These are phyloP conservation scores for Anisodus acutangulus DNA, from an alignment of 257 asterid genomes.

Conservation along the genomic window DNA sequence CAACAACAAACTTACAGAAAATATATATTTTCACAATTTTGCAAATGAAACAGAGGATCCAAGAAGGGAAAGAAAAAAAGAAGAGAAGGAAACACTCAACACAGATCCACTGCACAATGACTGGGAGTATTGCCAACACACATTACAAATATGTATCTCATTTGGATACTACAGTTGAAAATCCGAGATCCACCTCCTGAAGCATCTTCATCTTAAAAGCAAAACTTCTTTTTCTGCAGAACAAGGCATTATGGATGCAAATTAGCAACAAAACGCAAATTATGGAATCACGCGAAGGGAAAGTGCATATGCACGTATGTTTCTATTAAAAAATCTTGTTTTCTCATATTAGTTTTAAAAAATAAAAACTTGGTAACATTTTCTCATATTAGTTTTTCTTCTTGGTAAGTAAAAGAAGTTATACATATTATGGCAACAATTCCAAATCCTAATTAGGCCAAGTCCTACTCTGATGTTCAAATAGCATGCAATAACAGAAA, in stretches of 20 bases:
- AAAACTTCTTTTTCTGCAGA: conserved; percentile 77
- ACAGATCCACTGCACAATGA: conserved; percentile 23
- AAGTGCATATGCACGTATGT: background rate
- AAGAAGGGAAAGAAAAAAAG: no score
- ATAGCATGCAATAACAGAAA: conserved; percentile 11
- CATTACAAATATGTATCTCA: conserved; percentile 21
- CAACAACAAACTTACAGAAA: background rate
- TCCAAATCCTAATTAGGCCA: background rate
- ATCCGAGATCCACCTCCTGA: background rate
- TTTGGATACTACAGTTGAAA: conserved; percentile 5
- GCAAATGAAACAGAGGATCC: background rate
- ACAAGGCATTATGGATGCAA: background rate
- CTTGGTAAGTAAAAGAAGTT: background rate
- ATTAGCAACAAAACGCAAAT: background rate
- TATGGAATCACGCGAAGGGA: background rate
- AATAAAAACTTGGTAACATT: background rate
- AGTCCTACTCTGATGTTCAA: background rate
- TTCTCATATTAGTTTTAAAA: background rate
- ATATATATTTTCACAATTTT: conserved; percentile 21
- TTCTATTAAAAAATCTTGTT: background rate
- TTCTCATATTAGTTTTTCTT: background rate
- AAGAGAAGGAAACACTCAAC: background rate
- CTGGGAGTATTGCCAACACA: background rate
- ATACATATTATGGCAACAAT: background rate
- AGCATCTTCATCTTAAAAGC: conserved; percentile 58